A percentile compares a stretch with the other conserved stretches of the same genome.
phyloP scores from a whole-genome alignment of 805 yeast genomes.

The Saccharomycopsis sp. region DNA sequence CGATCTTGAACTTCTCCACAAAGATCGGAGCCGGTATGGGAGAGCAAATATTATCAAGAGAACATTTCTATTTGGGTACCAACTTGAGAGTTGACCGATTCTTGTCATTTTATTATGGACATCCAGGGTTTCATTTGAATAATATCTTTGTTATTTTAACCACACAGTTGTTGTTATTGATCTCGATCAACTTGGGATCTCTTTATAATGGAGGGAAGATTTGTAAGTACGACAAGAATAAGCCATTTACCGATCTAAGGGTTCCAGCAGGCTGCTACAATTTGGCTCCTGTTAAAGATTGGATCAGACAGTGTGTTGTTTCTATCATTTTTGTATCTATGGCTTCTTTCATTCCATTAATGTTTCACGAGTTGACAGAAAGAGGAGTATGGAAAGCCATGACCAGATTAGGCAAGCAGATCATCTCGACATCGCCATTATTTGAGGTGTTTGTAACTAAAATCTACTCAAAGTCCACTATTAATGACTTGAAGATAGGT shows the following conservation, averaged over 20 bases:
- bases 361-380: conserved; percentile 72
- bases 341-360: conserved; percentile 67
- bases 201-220: conserved; percentile 53
- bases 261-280: conserved; percentile 67
- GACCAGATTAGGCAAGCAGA: conserved; percentile 57
- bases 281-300: conserved; percentile 60
- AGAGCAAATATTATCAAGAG: conserved; percentile 78
- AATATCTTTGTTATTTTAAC: conserved; percentile 69
- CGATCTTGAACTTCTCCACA: conserved; percentile 74
- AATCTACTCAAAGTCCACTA: conserved; percentile 64
- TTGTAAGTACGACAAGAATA: conserved; percentile 53
- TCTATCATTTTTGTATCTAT: conserved; percentile 71
- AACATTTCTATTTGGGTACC: conserved; percentile 71
- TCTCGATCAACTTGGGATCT: conserved; percentile 55
- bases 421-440: conserved; percentile 64
- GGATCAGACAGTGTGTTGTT: conserved; percentile 68
- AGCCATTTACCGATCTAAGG: conserved; percentile 56
- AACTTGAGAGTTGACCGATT: conserved; percentile 74
- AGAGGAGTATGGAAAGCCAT: conserved; percentile 68
- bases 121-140: conserved; percentile 80
- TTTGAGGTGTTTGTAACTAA: conserved; percentile 78
- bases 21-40: conserved; percentile 92
- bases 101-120: conserved; percentile 76
- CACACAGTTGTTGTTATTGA: conserved; percentile 53
- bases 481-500: conserved; percentile 63